Percentiles rank a stretch among this genome's conserved stretches.
Evolutionary conservation across 148 eudicot species (phyloP).

Genomic region (Salicornia ramosissima): DNA sequence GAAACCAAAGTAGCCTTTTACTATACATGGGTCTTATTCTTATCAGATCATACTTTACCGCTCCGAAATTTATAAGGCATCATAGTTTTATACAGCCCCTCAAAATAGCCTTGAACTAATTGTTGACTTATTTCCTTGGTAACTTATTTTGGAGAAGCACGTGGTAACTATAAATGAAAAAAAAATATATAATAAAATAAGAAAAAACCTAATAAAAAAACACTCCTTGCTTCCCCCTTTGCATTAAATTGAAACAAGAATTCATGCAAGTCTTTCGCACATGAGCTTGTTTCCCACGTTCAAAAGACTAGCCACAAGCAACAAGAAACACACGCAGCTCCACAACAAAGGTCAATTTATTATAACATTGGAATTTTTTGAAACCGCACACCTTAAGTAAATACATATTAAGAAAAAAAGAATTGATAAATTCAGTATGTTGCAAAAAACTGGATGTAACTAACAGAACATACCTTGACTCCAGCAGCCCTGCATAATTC

Average conservation of each 20-base stretch:
- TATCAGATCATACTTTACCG: no score
- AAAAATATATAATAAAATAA: no score
- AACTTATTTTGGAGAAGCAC: no score
- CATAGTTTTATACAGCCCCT: no score
- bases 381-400: not conserved
- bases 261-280: not conserved
- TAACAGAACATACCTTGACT: slow-evolving; percentile 33
- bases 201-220: not conserved
- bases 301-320: not conserved
- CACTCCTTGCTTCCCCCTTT: not conserved
- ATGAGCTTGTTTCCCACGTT: not conserved
- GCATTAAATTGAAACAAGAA: not conserved
- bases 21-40: no score
- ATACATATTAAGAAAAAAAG: not conserved
- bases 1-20: no score
- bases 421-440: not conserved
- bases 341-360: not conserved
- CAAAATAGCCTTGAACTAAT: no score
- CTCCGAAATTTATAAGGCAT: no score
- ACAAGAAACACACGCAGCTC: not conserved
- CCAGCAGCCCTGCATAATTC: slow-evolving; percentile 65
- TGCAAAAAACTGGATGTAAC: not conserved
- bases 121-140: no score
- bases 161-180: no score
- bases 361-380: not conserved